phyloP scores from a whole-genome alignment of 306 rosid genomes.

The Pachyrhizus erosus region DNA sequence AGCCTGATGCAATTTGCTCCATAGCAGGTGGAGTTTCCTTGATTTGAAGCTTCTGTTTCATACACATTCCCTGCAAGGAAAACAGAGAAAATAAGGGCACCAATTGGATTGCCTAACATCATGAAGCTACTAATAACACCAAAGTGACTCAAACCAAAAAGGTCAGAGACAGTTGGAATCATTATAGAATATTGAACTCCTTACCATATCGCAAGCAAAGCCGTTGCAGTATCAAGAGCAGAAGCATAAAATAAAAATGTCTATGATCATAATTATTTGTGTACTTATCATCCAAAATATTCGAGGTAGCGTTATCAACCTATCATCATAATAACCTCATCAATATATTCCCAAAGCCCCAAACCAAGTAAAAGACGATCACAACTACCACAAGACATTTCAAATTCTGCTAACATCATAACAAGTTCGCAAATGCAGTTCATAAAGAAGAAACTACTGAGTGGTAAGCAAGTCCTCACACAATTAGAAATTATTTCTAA shows the following conservation, averaged over 20 bases:
- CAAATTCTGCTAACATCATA: conserved; percentile 4
- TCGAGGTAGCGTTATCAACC: conserved; percentile 67
- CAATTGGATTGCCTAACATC: conserved; percentile 71
- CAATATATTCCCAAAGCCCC: not conserved
- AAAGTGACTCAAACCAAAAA: conserved; percentile 75
- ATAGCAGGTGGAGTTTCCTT: conserved; percentile 71
- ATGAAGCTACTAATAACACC: conserved; percentile 68
- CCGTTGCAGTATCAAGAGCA: conserved; percentile 66
- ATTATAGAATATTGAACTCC: conserved; percentile 58
- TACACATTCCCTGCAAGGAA: conserved; percentile 69
- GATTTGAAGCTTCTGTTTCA: conserved; percentile 80
- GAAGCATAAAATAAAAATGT: conserved; percentile 67
- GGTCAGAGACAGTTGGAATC: conserved; percentile 56
- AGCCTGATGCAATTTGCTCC: conserved; percentile 78
- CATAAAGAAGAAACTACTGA: not conserved
- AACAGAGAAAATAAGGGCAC: conserved; percentile 75
- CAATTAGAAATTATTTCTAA: not conserved
- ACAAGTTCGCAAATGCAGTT: conserved; percentile 9
- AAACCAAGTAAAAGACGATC: conserved; percentile 15
- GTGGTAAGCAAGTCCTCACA: not conserved
- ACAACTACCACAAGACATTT: not conserved
- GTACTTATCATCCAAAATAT: conserved; percentile 78
- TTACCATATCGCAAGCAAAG: conserved; percentile 68
- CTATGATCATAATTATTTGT: conserved; percentile 64
- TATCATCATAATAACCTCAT: conserved; percentile 46